phyloP scores from a whole-genome alignment of 2,329 filamentous ascomycete genomes.

The Atkinsonella hypoxylon region DNA sequence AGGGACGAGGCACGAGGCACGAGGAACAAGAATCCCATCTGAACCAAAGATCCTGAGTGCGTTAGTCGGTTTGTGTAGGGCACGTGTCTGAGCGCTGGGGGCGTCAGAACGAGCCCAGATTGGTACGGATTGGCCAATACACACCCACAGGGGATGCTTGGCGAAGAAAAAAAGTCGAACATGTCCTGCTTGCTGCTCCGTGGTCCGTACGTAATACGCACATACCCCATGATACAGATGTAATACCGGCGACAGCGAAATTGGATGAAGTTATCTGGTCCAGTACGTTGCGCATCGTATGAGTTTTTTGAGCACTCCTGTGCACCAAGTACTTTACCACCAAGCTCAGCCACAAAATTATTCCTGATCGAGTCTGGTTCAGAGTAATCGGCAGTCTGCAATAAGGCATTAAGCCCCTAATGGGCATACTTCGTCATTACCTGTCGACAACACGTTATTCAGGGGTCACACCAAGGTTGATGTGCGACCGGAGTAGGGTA shows the following conservation, averaged over 20 bases:
- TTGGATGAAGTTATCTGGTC: background rate
- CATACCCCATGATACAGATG: background rate
- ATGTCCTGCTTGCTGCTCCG: background rate
- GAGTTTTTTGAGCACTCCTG: no score
- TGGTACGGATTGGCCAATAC: slow-evolving; percentile 1
- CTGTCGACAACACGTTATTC: slow-evolving; percentile 5
- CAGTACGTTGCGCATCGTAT: background rate
- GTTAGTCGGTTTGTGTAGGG: background rate
- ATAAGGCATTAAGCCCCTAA: slow-evolving; percentile 11
- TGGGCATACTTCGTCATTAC: slow-evolving; percentile 4
- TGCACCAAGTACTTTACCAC: no score
- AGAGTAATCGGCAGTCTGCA: slow-evolving; percentile 6
- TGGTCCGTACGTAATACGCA: background rate
- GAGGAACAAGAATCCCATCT: background rate
- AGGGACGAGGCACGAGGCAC: background rate
- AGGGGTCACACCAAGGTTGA: slow-evolving; percentile 7
- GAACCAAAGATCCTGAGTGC: slow-evolving; percentile 4
- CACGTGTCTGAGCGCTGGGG: slow-evolving; percentile 5
- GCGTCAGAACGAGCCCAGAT: slow-evolving; percentile 1
- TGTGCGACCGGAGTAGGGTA: slow-evolving; percentile 11
- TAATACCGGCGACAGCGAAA: background rate
- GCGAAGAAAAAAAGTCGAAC: background rate
- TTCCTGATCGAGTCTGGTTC: no score
- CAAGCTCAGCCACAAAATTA: no score
- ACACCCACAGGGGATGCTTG: background rate